Evolutionary conservation across 192 early-diverging fungal species (phyloP), one percentile per base, ranked within the genome.

Genomic region (Helicostylum pulchrum): DNA sequence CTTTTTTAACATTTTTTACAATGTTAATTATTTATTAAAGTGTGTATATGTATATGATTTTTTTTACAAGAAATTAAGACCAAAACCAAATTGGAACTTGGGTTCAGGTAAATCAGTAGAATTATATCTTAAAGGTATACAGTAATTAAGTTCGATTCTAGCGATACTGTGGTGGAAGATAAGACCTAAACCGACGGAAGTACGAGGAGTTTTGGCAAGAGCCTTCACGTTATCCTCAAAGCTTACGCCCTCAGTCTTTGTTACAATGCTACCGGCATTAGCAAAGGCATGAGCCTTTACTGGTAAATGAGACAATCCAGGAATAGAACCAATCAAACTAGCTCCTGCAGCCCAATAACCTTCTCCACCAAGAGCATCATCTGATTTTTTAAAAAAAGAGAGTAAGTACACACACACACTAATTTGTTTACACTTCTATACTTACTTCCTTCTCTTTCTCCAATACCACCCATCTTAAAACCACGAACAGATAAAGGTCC

Each of bases 101-200:
- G 85, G 77, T 66, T 86, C 83, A 23, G 87, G 66, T 21, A 79
- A 70, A 70, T 92, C 90, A 36, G 79, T 71, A n/a, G 72, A 49
- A 31, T 79, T 62, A 7, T 79, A 83, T 14, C 78, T 71, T 15
- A 93, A 53, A 20, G 96, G 96, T 31, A 98, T 62, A 64, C 91
- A 91, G 66, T 88, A 93, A 68, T 96, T 97, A 48, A 94, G 73
- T 77, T 98, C 96, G 2, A 92, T 80, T 23, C 94, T 80, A 46
- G 92, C 82, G 50, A 90, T 82, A 51, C 83, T 87, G 70, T 95
- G 93, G 43, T 84, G 86, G 39, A 92, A 89, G 12, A 88, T 89
- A 31, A 98, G 75, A 45, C 96, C 96, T 2, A 92, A 54, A 23
- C 96, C 94, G 1, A 83, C 78, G 3, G 92, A 85, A 7, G 88